Conservation (phyloP, 2,329 filamentous ascomycete species). For the Raffaelea albimanens region DNA sequence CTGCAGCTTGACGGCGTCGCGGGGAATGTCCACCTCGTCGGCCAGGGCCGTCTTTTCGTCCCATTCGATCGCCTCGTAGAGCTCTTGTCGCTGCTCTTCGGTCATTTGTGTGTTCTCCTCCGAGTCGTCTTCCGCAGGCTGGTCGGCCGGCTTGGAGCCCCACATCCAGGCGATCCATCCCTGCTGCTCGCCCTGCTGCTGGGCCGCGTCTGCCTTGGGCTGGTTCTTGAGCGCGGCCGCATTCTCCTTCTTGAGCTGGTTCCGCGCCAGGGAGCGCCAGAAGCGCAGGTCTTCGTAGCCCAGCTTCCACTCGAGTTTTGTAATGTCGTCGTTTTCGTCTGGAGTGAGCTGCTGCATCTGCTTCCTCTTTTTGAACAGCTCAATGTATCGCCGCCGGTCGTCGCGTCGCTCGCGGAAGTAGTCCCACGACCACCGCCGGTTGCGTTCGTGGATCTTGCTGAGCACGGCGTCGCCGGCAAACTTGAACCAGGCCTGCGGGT, state of each 20-base stretch:
- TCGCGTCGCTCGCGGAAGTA: constrained; percentile 91
- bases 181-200: constrained; percentile 56
- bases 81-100: constrained; percentile 88
- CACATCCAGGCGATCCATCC: constrained; percentile 91
- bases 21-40: constrained; percentile 79
- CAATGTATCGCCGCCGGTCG: constrained; percentile 79
- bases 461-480: constrained; percentile 88
- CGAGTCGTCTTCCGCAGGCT: constrained; percentile 49
- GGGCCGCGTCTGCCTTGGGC: constrained; percentile 21
- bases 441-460: constrained; percentile 89
- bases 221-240: constrained; percentile 70
- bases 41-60: constrained; percentile 88
- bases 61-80: constrained; percentile 97
- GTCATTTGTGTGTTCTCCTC: constrained; percentile 75
- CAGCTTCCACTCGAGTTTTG: constrained; percentile 74
- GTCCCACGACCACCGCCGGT: constrained; percentile 89
- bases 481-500: constrained; percentile 82
- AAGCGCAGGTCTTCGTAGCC: constrained; percentile 94
- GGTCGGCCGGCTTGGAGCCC: constrained; percentile 57
- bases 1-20: constrained; percentile 87
- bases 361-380: constrained; percentile 91
- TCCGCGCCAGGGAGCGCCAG: constrained; percentile 89
- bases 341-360: constrained; percentile 60
- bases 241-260: constrained; percentile 91
- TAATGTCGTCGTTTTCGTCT: constrained; percentile 63